phyloP scores from a whole-genome alignment of 768 basidiomycete genomes.

The Cystoderma amianthinum region DNA sequence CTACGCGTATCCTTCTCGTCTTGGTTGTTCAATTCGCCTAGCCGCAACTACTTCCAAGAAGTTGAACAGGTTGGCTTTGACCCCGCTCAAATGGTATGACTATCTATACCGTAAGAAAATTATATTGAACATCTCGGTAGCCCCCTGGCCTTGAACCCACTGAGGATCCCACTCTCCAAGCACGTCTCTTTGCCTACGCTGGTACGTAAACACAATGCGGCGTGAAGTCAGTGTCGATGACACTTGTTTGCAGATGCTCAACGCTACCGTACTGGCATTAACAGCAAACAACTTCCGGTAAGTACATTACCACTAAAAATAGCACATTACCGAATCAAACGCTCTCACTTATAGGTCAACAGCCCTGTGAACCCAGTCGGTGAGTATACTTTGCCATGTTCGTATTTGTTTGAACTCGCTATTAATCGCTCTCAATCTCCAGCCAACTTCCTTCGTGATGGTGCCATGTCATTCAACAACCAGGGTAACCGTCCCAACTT shows the following conservation, averaged over 20 bases:
- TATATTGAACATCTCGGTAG: background rate
- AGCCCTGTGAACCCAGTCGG: constrained; percentile 29
- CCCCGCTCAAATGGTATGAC: constrained; percentile 39
- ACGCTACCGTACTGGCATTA: constrained; percentile 29
- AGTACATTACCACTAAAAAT: too few species aligned
- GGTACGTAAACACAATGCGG: constrained; percentile 16
- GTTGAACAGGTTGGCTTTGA: constrained; percentile 40
- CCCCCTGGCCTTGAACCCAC: constrained; percentile 35
- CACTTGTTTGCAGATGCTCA: constrained; percentile 20
- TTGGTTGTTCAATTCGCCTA: background rate
- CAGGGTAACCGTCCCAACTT: constrained; percentile 33
- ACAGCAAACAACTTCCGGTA: constrained; percentile 28
- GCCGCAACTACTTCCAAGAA: constrained; percentile 20
- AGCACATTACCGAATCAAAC: too few species aligned
- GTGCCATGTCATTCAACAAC: constrained; percentile 25
- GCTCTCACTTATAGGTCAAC: constrained; percentile 15
- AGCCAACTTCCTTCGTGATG: constrained; percentile 33
- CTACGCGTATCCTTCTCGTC: too few species aligned
- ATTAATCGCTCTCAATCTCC: background rate
- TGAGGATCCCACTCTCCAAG: constrained; percentile 53
- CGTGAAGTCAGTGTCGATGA: background rate
- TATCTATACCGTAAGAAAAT: background rate
- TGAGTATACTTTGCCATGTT: constrained; percentile 14
- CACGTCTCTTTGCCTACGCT: constrained; percentile 50
- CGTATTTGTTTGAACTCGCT: background rate